Base-by-base conservation (phyloP, 768 basidiomycete species). In the Naematelia encephala region DNA sequence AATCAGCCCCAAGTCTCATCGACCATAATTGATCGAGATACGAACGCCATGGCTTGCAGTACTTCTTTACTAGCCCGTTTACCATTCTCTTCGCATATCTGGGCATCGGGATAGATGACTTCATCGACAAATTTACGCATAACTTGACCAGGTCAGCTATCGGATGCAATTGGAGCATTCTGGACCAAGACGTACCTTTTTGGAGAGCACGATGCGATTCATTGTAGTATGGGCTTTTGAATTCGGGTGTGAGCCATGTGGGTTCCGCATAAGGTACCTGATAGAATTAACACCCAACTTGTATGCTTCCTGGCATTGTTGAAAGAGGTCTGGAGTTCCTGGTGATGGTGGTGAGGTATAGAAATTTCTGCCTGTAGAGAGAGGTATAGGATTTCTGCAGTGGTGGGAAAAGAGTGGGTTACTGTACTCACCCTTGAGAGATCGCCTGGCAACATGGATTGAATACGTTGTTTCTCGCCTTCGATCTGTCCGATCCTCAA, bases 231-330 rank as follows among this genome's bases (percentile, higher is more conserved):
- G 89, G 87, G 57, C 82, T 85, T 69, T 86, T 80, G 79, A 84
- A 91, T 16, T 86, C 87, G 2, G 80, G 63, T 0, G 82, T 79
- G 53, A 92, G 77, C 89, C 91, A 94, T 1, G 85, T 86, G 3
- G 92, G 88, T 72, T 96, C 92, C 0, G 85, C 90, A 75, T 92
- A 94, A 0, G 93, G 92, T 0, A 94, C 86, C 42, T 80, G 39
- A n/a, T n/a, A n/a, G n/a, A n/a, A n/a, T n/a, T n/a, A n/a, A n/a
- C n/a, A n/a, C n/a, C n/a, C 10, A 39, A n/a, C n/a, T n/a, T n/a
- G n/a, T n/a, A n/a, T n/a, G 50, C n/a, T n/a, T n/a, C n/a, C n/a
- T n/a, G n/a, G n/a, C n/a, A n/a, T n/a, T n/a, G n/a, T n/a, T n/a
- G n/a, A n/a, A n/a, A n/a, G n/a, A n/a, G n/a, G n/a, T n/a, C n/a